phyloP scores from a whole-genome alignment of 768 basidiomycete species.

The Tylopilus plumbeoviolaceoides region DNA sequence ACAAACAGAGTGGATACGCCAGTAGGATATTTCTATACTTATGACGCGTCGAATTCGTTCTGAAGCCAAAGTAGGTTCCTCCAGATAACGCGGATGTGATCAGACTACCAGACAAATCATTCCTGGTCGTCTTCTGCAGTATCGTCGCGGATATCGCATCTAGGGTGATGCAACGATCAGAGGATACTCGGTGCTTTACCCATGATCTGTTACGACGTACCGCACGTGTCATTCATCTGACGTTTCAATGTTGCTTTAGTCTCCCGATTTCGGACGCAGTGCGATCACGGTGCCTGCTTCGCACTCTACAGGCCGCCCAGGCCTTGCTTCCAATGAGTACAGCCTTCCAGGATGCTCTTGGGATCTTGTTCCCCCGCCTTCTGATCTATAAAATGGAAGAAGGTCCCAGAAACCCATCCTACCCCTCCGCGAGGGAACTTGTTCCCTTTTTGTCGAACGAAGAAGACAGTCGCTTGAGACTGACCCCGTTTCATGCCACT shows the following conservation, averaged over 20 bases:
- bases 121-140: slow-evolving; percentile 45
- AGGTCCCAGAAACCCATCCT: slow-evolving; percentile 30
- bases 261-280: slow-evolving; percentile 31
- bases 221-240: slow-evolving; percentile 35
- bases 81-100: slow-evolving; percentile 34
- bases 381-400: slow-evolving; percentile 40
- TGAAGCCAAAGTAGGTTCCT: slow-evolving; percentile 30
- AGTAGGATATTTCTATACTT: slow-evolving; percentile 22
- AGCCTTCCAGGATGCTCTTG: slow-evolving; percentile 30
- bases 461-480: slow-evolving; percentile 27
- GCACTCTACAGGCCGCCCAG: slow-evolving; percentile 35
- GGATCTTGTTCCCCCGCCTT: slow-evolving; percentile 25
- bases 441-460: slow-evolving; percentile 22
- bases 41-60: slow-evolving; percentile 4
- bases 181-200: slow-evolving; percentile 48
- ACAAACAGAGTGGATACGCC: slow-evolving; percentile 30
- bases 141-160: slow-evolving; percentile 43
- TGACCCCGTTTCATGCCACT: slow-evolving; percentile 28
- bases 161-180: slow-evolving; percentile 38
- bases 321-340: slow-evolving; percentile 20
- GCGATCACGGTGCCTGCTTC: slow-evolving; percentile 39
- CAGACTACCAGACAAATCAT: slow-evolving; percentile 35
- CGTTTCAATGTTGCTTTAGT: slow-evolving; percentile 42
- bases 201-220: slow-evolving; percentile 43
- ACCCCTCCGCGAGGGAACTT: slow-evolving; percentile 13